A percentile compares a stretch with the other conserved stretches of the same genome.
Conservation (phyloP, 805 yeast species). For the Saccharomycopsis synnaedendra region DNA sequence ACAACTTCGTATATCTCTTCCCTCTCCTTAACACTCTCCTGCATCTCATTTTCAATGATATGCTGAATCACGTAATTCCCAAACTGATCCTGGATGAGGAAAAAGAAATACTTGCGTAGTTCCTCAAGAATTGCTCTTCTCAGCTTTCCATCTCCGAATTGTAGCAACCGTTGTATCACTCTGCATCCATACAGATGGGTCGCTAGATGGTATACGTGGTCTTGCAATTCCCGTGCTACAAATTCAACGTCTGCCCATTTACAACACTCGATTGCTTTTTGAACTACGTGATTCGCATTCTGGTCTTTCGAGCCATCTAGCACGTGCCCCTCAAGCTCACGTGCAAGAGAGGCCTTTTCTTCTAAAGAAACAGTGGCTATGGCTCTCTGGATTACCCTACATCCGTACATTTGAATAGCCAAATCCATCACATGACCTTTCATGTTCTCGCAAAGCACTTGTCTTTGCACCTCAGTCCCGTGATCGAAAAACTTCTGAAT, state of each 20-base stretch:
- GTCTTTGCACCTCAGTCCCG: constrained; percentile 62
- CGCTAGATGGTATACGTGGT: constrained; percentile 70
- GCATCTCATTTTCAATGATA: constrained; percentile 56
- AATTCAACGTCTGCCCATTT: constrained; percentile 63
- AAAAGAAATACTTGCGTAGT: constrained; percentile 58
- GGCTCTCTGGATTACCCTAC: constrained; percentile 94
- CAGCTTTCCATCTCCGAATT: constrained; percentile 57
- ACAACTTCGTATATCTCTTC: constrained; percentile 57
- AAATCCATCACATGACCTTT: constrained; percentile 61
- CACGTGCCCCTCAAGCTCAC: constrained; percentile 56
- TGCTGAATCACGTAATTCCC: constrained; percentile 98
- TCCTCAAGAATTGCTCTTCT: constrained; percentile 60
- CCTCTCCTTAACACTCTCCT: constrained; percentile 29
- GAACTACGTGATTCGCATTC: constrained; percentile 96
- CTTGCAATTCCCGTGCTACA: constrained; percentile 57
- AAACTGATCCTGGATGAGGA: constrained; percentile 87
- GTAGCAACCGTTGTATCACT: constrained; percentile 86
- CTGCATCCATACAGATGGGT: constrained; percentile 97
- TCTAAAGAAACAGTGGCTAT: constrained; percentile 56
- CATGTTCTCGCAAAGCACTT: constrained; percentile 59
- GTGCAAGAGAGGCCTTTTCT: constrained; percentile 56
- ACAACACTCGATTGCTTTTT: constrained; percentile 81
- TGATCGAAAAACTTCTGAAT: constrained; percentile 87
- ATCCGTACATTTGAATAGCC: constrained; percentile 93
- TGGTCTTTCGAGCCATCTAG: constrained; percentile 79